These are phyloP conservation scores for Didymella pinodella DNA, from an alignment of 2,329 filamentous ascomycete species.

Conservation along the genomic window DNA sequence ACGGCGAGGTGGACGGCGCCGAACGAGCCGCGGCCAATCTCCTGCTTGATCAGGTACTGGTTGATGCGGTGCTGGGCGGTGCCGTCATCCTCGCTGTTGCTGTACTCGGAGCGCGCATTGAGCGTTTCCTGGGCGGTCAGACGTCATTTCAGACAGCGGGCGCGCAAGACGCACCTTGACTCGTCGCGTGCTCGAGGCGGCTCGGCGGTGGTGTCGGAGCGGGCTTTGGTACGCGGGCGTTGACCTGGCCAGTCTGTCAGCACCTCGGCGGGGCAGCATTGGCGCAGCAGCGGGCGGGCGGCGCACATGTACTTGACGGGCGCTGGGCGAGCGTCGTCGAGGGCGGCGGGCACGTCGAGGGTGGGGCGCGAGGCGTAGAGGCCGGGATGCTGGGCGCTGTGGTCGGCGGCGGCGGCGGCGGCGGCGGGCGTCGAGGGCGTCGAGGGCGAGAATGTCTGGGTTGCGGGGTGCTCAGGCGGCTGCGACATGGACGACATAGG, in stretches of 20 bases:
- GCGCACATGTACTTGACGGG: slow-evolving; percentile 61
- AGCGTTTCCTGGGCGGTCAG: slow-evolving; percentile 75
- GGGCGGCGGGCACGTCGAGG: slow-evolving; percentile 55
- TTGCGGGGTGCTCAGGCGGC: slow-evolving; percentile 11
- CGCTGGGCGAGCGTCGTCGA: slow-evolving; percentile 52
- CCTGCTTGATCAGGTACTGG: slow-evolving; percentile 91
- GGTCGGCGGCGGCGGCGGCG: not conserved
- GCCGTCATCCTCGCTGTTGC: slow-evolving; percentile 83
- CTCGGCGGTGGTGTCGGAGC: slow-evolving; percentile 70
- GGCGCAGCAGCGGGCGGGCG: slow-evolving; percentile 14
- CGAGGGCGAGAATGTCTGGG: not conserved
- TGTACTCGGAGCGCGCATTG: slow-evolving; percentile 86
- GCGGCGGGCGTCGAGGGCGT: slow-evolving; percentile 2
- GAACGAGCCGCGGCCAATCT: slow-evolving; percentile 96
- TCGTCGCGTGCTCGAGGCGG: slow-evolving; percentile 65
- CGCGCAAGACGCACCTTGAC: slow-evolving; percentile 62
- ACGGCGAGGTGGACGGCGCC: slow-evolving; percentile 89
- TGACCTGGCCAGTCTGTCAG: slow-evolving; percentile 56
- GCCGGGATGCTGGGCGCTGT: slow-evolving; percentile 3
- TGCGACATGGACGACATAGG: slow-evolving; percentile 20
- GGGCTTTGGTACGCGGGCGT: slow-evolving; percentile 67
- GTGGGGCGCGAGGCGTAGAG: slow-evolving; percentile 58
- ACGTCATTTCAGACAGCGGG: not conserved
- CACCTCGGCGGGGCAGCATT: slow-evolving; percentile 36
- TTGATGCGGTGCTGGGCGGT: slow-evolving; percentile 86